Conservation (phyloP, 176 grass and related monocot species). For the Avena atlantica region DNA sequence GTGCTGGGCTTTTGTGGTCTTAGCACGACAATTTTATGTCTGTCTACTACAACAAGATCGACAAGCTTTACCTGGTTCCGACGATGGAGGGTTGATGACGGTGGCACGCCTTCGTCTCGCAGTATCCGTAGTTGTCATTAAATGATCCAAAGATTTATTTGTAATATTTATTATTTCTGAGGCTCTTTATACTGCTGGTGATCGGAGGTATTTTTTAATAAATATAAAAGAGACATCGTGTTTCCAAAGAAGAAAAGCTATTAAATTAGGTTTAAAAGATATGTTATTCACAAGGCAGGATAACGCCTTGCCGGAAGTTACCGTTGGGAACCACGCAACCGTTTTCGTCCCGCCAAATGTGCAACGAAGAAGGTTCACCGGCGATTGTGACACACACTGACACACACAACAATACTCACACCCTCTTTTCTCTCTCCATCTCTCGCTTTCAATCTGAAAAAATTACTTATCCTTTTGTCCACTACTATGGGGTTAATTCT, state of each 20-base stretch:
- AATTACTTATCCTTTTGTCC: slow-evolving; percentile 31
- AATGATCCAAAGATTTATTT: too few species aligned
- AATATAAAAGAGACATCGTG: not conserved
- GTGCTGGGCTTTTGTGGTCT: too few species aligned
- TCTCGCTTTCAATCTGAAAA: not conserved
- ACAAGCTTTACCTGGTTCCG: too few species aligned
- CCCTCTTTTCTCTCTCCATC: not conserved
- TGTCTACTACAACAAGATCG: too few species aligned
- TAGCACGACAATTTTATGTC: too few species aligned
- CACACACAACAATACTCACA: not conserved
- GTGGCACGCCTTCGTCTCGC: too few species aligned
- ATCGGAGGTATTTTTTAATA: too few species aligned
- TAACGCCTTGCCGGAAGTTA: slow-evolving; percentile 19
- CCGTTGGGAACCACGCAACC: slow-evolving; percentile 44
- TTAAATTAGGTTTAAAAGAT: not conserved
- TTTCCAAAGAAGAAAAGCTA: not conserved
- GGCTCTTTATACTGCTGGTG: too few species aligned
- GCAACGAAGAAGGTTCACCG: slow-evolving; percentile 29
- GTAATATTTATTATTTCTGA: too few species aligned
- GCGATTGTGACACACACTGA: not conserved
- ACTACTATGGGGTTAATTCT: not conserved
- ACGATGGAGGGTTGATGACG: too few species aligned
- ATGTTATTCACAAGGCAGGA: not conserved
- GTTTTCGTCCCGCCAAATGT: slow-evolving; percentile 33
- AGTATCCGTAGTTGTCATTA: too few species aligned